Conservation (phyloP, 2,329 filamentous ascomycete species). For the Aspergillus luchuensis region DNA sequence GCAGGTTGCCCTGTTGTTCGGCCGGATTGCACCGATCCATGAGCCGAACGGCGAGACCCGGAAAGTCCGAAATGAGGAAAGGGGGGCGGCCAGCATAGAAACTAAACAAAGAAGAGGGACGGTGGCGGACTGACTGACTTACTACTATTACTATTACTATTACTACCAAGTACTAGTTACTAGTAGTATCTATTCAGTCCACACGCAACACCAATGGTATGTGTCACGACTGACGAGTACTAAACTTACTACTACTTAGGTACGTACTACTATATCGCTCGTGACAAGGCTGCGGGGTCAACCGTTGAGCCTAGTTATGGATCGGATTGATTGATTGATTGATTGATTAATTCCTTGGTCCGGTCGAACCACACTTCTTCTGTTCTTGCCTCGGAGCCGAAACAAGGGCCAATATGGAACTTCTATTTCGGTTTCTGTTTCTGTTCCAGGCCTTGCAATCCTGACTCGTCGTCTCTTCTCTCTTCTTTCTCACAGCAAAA, state of each 20-base stretch:
- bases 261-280: not conserved
- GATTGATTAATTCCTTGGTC: not conserved
- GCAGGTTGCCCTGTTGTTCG: not conserved
- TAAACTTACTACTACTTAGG: not conserved
- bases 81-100: not conserved
- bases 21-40: not conserved
- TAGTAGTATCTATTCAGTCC: too few species aligned
- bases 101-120: too few species aligned
- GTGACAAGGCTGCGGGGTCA: not conserved
- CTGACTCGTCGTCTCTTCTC: not conserved
- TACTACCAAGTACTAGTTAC: too few species aligned
- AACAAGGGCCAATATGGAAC: too few species aligned
- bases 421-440: too few species aligned
- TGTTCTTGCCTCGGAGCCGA: not conserved
- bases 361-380: not conserved
- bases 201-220: not conserved
- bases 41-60: conserved; percentile 1
- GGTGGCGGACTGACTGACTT: too few species aligned
- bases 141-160: too few species aligned
- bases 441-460: not conserved
- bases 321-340: not conserved
- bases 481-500: not conserved
- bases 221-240: not conserved
- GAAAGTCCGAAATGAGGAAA: not conserved
- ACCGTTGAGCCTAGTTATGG: not conserved